Evolutionary conservation across 1,284 basidiomycete species (phyloP), one percentile per base, ranked within the genome.

Genomic region (Rhizoctonia solani): DNA sequence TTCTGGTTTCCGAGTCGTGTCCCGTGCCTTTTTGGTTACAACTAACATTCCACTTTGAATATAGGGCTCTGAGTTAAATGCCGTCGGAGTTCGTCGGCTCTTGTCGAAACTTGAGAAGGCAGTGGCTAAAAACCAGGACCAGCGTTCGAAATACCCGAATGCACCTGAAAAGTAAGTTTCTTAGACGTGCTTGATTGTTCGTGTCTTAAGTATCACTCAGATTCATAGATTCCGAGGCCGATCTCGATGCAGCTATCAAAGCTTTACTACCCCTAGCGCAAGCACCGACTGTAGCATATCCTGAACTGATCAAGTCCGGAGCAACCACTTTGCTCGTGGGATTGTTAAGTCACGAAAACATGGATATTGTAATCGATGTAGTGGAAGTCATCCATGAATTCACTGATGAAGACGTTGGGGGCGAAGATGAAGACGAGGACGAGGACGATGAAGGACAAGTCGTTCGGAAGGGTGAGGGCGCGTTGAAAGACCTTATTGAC

Each of bases 201-300:
- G 42, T 41, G 23, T n/a, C 3, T 13, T 53, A 25, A 25, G 14
- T 13, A 21, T 6, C 52, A 50, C n/a, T 1, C 3, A 96, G 95
- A 76, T 99, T 99, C 80, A 97, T 99, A 74, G 95, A 98, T 74
- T 99, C 97, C 0, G 97, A 99, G 80, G 92, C 93, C 27, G 94
- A 98, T 74, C 84, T 99, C 6, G 93, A 99, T 73, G 81, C 82
- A 58, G 86, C 93, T 14, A 84, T 99, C 69, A 95, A 96, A 75
- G 83, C 90, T 2, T 81, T 98, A 56, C 80, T 95, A 4, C 88
- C 95, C 1, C 82, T 99, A n/a, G 92, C 97, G 0, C 94, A 98
- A 74, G 85, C 85, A 14, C 92, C 95, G 0, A 79, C 82, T 2
- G 76, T 92, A 6, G 89, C 93, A 70, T 99, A 98, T 76, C 90